Evolutionary conservation across 2,329 filamentous ascomycete genomes (phyloP).

Genomic region (Cladosporium sp.): DNA sequence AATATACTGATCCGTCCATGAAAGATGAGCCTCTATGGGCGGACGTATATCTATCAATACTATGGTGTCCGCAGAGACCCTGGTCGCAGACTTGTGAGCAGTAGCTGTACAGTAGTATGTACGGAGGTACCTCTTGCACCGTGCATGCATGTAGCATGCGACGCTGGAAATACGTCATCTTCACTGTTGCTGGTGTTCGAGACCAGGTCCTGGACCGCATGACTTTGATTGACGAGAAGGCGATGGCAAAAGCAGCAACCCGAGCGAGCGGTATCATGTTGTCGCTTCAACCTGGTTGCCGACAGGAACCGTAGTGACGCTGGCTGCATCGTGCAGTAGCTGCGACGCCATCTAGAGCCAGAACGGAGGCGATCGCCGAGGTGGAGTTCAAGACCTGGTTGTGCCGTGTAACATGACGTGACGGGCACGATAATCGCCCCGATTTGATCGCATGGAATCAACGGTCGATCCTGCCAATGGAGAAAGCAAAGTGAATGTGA

Average conservation of each 20-base stretch:
- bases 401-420: conserved; percentile 3
- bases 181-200: too few relatives aligned
- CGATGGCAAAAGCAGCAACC: not conserved
- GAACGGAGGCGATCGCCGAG: not conserved
- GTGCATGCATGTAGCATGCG: too few relatives aligned
- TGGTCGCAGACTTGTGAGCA: too few relatives aligned
- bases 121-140: too few relatives aligned
- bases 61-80: too few relatives aligned
- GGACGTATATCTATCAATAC: too few relatives aligned
- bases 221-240: too few relatives aligned
- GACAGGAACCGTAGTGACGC: not conserved
- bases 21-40: too few relatives aligned
- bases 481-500: not conserved
- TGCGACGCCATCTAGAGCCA: not conserved
- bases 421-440: not conserved
- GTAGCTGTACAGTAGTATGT: too few relatives aligned
- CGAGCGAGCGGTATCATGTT: not conserved
- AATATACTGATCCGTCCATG: too few relatives aligned
- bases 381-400: conserved; percentile 1
- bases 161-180: not conserved
- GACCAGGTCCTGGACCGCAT: too few relatives aligned
- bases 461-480: not conserved
- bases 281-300: not conserved
- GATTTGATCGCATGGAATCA: not conserved
- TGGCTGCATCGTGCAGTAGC: not conserved